Evolutionary conservation across 306 rosid species (phyloP).

Genomic region (Citrullus colocynthis): DNA sequence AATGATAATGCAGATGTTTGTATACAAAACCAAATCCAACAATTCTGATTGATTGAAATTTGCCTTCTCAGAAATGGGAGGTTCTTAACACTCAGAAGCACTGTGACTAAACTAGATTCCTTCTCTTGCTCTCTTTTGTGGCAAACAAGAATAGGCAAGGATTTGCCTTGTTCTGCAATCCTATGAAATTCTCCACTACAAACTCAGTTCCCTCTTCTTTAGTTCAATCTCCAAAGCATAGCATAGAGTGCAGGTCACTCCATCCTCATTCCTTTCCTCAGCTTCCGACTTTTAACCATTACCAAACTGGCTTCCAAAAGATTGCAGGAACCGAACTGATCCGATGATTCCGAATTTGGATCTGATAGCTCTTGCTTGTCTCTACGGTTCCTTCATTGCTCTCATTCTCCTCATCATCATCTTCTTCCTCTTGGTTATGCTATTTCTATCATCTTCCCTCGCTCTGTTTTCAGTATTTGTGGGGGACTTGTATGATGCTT

Average conservation of each 20-base stretch:
- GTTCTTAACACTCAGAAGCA: neutral
- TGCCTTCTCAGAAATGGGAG: neutral
- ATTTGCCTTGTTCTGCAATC: constrained; percentile 9
- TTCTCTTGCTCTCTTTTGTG: constrained; percentile 4
- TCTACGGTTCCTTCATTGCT: constrained; percentile 27
- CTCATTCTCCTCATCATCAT: constrained; percentile 15
- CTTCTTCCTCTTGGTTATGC: neutral
- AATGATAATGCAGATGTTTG: neutral
- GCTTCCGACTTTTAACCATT: neutral
- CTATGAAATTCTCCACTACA: neutral
- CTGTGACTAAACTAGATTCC: constrained; percentile 3
- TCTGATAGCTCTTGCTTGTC: constrained; percentile 19
- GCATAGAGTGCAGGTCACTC: constrained; percentile 22
- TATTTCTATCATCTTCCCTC: constrained; percentile 13
- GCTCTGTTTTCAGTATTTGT: constrained; percentile 13
- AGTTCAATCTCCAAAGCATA: neutral
- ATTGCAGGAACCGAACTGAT: neutral
- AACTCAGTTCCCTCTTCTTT: neutral
- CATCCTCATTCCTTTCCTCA: constrained; percentile 6
- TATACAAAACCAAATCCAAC: neutral
- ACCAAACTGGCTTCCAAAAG: neutral
- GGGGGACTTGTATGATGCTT: constrained; percentile 10
- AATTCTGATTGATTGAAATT: neutral
- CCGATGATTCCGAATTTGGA: constrained; percentile 23
- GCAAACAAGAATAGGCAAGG: neutral